Conservation (phyloP, 352 stramenopile genomes). For the Thraustochytrium sp. region DNA sequence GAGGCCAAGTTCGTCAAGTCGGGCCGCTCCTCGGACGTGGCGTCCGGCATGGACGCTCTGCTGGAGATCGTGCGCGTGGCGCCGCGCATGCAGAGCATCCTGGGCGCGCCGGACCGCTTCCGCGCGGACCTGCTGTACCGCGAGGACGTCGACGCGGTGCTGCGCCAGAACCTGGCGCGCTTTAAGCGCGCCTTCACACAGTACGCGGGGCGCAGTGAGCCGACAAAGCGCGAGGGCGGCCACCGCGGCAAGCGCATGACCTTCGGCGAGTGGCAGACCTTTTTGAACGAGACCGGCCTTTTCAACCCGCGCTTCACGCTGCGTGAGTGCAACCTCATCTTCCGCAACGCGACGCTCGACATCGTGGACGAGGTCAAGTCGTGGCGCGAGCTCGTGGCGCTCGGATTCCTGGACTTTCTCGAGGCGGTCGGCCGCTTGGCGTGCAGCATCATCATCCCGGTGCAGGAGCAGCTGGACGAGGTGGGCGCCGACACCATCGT, state of each 20-base stretch:
- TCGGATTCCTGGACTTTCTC: conserved; percentile 30
- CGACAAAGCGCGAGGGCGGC: background rate
- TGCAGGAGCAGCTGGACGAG: conserved; percentile 15
- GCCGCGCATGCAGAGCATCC: background rate
- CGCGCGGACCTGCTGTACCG: background rate
- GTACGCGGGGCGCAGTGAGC: background rate
- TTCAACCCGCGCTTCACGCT: conserved; percentile 39
- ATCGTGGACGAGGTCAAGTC: conserved; percentile 1
- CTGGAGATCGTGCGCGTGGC: background rate
- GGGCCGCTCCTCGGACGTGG: background rate
- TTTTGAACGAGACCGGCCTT: background rate
- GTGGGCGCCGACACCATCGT: conserved; percentile 27
- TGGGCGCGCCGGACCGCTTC: background rate
- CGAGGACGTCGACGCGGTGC: background rate
- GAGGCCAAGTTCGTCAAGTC: conserved; percentile 38
- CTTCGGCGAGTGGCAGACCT: conserved; percentile 32
- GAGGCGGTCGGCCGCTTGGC: background rate
- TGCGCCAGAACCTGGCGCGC: background rate
- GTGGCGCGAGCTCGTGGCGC: conserved; percentile 18
- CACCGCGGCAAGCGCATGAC: background rate
- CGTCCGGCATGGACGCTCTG: background rate
- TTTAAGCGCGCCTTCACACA: conserved; percentile 21
- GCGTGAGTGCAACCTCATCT: conserved; percentile 33
- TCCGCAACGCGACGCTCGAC: conserved; percentile 31
- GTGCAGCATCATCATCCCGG: background rate